phyloP scores from a whole-genome alignment of 305 asterid species.

The Nicotiana rustica region DNA sequence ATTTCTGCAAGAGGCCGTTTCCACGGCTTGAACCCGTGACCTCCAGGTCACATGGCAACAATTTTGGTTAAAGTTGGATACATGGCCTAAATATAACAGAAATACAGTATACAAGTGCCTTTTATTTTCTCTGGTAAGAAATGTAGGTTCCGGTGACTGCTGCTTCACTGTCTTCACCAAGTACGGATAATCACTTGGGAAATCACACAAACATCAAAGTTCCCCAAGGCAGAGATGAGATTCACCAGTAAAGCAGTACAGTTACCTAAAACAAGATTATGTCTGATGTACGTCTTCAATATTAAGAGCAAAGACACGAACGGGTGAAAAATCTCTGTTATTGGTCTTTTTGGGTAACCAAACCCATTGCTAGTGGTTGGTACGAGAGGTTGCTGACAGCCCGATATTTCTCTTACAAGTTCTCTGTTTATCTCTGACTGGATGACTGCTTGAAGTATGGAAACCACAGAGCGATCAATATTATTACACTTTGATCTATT shows the following conservation, averaged over 20 bases:
- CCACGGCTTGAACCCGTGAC: no score
- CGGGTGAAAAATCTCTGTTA: no score
- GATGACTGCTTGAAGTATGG: not conserved
- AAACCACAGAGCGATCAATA: no score
- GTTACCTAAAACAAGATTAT: no score
- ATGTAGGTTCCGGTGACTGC: not conserved
- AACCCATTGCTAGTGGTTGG: no score
- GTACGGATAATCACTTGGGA: not conserved
- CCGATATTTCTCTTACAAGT: no score
- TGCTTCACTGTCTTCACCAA: not conserved
- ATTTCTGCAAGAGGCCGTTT: no score
- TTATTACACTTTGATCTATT: not conserved
- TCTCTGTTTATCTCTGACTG: not conserved
- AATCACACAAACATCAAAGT: not conserved
- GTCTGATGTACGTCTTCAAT: no score
- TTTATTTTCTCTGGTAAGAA: not conserved
- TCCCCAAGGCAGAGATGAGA: slow-evolving; percentile 10
- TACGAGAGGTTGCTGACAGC: no score
- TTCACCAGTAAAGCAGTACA: not conserved
- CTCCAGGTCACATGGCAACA: not conserved
- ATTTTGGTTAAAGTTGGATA: not conserved
- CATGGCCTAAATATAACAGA: not conserved
- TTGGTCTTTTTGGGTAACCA: no score
- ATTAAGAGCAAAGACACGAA: no score
- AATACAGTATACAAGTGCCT: not conserved